phyloP scores from a whole-genome alignment of 129 eudicot genomes.

The Mikania micrantha region DNA sequence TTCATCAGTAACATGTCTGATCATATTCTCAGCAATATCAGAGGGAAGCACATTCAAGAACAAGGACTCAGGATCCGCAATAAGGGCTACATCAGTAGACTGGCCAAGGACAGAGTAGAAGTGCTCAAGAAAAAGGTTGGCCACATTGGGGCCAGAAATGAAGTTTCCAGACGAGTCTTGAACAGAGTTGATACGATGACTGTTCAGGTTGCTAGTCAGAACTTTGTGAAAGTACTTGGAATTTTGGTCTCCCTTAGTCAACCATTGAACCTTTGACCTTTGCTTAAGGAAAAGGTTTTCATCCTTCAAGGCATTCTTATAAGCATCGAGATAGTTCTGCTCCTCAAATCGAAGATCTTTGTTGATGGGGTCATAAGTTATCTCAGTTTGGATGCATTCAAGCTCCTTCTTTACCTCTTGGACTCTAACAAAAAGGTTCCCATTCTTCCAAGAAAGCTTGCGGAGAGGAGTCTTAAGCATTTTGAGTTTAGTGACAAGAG shows the following conservation, averaged over 20 bases:
- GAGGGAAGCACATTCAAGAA: no score
- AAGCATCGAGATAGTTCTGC: not conserved
- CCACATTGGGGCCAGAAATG: no score
- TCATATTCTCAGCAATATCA: no score
- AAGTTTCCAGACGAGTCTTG: no score
- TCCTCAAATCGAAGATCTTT: accelerated
- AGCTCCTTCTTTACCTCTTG: accelerated
- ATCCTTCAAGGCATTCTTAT: not conserved
- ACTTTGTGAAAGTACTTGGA: not conserved
- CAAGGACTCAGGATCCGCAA: no score
- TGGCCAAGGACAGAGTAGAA: no score
- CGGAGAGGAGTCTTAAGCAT: not conserved
- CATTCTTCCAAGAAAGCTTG: not conserved
- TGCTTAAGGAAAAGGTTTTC: not conserved
- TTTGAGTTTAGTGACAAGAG: not conserved
- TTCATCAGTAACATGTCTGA: no score
- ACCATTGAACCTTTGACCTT: not conserved
- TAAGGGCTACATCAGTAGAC: no score
- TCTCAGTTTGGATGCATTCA: not conserved
- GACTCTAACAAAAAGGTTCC: accelerated
- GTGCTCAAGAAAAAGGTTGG: no score
- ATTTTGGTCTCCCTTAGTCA: not conserved
- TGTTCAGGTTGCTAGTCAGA: not conserved
- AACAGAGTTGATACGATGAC: no score
- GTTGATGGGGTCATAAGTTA: not conserved